Percentiles rank a stretch among this genome's conserved stretches.
Conservation (phyloP, 306 rosid genomes). For the Erythrophleum fordii region DNA sequence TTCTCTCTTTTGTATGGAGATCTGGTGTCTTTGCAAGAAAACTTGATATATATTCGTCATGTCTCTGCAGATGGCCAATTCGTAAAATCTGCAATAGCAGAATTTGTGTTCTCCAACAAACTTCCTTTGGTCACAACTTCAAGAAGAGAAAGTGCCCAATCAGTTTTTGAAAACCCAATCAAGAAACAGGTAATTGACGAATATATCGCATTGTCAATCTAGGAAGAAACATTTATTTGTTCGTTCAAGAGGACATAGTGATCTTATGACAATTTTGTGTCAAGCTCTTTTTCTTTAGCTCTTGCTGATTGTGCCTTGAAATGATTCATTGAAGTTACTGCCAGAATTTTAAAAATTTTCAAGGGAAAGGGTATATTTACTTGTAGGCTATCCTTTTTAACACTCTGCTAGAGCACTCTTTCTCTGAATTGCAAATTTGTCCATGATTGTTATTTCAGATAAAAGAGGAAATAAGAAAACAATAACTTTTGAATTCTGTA, state of each 20-base stretch:
- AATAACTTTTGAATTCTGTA: not conserved
- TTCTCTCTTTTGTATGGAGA: not conserved
- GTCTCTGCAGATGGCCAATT: slow-evolving; percentile 79
- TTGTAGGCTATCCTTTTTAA: slow-evolving; percentile 17
- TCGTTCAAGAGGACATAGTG: slow-evolving; percentile 1
- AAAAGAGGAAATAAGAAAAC: not conserved
- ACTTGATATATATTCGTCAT: slow-evolving; percentile 29
- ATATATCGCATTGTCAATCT: slow-evolving; percentile 11
- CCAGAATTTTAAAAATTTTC: slow-evolving; percentile 65
- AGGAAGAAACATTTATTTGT: slow-evolving; percentile 20
- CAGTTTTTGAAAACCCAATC: slow-evolving; percentile 80
- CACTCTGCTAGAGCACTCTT: slow-evolving; percentile 16
- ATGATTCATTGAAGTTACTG: slow-evolving; percentile 71
- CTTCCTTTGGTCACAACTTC: slow-evolving; percentile 84
- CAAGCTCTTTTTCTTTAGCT: slow-evolving; percentile 54
- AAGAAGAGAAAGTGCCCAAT: slow-evolving; percentile 76
- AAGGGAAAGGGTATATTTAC: slow-evolving; percentile 85
- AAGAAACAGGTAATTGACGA: slow-evolving; percentile 82
- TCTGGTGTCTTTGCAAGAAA: not conserved
- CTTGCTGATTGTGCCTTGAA: slow-evolving; percentile 72
- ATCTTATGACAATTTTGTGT: slow-evolving; percentile 40
- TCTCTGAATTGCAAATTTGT: slow-evolving; percentile 31
- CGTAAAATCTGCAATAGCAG: slow-evolving; percentile 69
- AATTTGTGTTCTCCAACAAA: slow-evolving; percentile 88
- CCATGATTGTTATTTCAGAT: slow-evolving; percentile 10